These are phyloP conservation scores for Leishmania braziliensis DNA, from an alignment of 208 protist species.

Conservation along the genomic window DNA sequence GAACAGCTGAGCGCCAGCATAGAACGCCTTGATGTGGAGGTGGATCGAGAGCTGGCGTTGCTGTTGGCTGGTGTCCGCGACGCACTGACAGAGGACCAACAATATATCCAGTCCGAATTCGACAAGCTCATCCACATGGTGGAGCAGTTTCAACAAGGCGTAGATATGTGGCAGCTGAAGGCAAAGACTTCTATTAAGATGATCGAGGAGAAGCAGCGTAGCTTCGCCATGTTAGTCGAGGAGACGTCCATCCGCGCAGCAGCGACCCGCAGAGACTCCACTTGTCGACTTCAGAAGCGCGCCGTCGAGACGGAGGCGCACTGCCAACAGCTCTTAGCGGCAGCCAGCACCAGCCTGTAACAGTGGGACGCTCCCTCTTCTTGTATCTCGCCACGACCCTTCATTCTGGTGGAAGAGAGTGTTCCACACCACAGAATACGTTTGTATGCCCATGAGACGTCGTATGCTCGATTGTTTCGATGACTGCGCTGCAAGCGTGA, in stretches of 20 bases:
- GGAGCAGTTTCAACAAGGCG: conserved; percentile 67
- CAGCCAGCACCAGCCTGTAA: conserved; percentile 20
- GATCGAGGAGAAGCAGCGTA: conserved; percentile 82
- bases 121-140: conserved; percentile 66
- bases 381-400: too few species aligned
- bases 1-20: conserved; percentile 31
- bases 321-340: conserved; percentile 32
- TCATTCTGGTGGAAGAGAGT: neutral
- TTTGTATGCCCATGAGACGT: neutral
- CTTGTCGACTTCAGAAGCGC: conserved; percentile 53
- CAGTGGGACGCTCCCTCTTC: conserved; percentile 14
- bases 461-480: neutral
- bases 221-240: conserved; percentile 60
- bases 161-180: conserved; percentile 82
- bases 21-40: conserved; percentile 34
- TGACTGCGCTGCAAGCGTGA: neutral
- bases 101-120: conserved; percentile 61
- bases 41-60: conserved; percentile 52
- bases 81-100: conserved; percentile 53
- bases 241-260: conserved; percentile 54
- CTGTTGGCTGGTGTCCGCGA: conserved; percentile 40
- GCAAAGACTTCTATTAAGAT: conserved; percentile 64
- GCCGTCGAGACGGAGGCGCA: conserved; percentile 42
- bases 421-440: neutral
- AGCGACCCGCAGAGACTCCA: conserved; percentile 46